These are phyloP conservation scores for Syncephalis fuscata DNA, from an alignment of 371 early-diverging fungal species.

Conservation along the genomic window DNA sequence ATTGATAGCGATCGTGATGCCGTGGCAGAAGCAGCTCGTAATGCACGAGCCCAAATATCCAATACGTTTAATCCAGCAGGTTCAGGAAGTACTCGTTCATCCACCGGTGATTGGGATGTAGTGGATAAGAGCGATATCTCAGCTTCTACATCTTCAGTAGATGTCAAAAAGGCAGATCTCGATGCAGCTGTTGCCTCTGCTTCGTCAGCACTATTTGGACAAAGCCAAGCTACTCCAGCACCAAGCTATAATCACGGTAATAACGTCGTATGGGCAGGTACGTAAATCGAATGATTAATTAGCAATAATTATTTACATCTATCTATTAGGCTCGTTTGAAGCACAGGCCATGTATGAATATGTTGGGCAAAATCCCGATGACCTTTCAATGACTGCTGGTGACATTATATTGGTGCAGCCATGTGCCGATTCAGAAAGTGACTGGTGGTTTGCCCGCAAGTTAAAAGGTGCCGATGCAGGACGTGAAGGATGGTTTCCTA, in stretches of 20 bases:
- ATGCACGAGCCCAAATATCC: neutral
- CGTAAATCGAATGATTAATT: neutral
- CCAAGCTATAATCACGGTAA: neutral
- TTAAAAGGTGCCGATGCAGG: constrained; percentile 2
- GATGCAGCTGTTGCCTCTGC: neutral
- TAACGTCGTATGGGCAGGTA: neutral
- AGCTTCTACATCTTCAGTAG: neutral
- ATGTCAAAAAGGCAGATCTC: neutral
- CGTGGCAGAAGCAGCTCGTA: neutral
- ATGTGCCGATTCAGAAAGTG: neutral
- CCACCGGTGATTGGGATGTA: neutral
- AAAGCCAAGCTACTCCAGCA: neutral
- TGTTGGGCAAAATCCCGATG: neutral
- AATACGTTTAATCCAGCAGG: neutral
- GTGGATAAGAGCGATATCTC: neutral
- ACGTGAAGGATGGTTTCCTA: constrained; percentile 8
- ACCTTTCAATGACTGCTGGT: neutral
- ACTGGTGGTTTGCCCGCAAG: constrained; percentile 6
- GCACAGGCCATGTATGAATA: neutral
- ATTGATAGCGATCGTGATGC: neutral
- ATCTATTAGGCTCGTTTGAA: neutral
- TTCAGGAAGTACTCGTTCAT: neutral
- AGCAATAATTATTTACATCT: neutral
- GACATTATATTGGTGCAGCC: neutral
- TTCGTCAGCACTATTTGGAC: neutral